These are phyloP conservation scores for Craterostigma plantagineum DNA, from an alignment of 257 asterid genomes.

Conservation along the genomic window DNA sequence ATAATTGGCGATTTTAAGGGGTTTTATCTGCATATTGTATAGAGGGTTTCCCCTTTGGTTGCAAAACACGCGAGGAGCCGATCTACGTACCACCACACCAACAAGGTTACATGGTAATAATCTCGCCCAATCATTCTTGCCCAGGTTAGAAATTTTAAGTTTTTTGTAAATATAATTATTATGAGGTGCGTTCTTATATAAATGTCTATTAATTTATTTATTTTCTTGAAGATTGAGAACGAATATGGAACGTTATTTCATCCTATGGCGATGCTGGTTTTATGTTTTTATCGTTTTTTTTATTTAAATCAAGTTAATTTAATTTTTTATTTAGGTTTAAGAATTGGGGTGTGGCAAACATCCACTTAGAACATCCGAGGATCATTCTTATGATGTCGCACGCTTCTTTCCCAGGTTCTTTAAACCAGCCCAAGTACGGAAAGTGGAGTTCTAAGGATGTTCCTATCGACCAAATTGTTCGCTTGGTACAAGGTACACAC, in stretches of 20 bases:
- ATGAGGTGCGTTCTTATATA: too few species aligned
- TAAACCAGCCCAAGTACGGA: too few species aligned
- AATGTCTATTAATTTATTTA: too few species aligned
- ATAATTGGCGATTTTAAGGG: background rate
- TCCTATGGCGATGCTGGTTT: slow-evolving; percentile 52
- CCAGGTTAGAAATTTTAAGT: too few species aligned
- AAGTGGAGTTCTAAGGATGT: too few species aligned
- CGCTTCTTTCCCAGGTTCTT: too few species aligned
- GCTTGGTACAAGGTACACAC: too few species aligned
- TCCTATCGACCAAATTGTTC: too few species aligned
- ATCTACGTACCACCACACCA: slow-evolving; percentile 51
- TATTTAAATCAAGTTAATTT: background rate
- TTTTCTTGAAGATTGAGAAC: slow-evolving; percentile 35
- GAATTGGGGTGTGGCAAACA: slow-evolving; percentile 47
- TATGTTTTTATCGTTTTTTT: background rate
- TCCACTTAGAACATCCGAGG: slow-evolving; percentile 56
- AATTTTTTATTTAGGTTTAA: slow-evolving; percentile 26
- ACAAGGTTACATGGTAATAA: slow-evolving; percentile 20
- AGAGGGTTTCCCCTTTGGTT: slow-evolving; percentile 83
- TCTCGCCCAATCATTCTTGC: slow-evolving; percentile 60
- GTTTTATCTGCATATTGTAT: slow-evolving; percentile 5
- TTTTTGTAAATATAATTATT: too few species aligned
- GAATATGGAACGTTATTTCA: slow-evolving; percentile 50
- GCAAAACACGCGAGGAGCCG: slow-evolving; percentile 37
- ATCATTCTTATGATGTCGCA: slow-evolving; percentile 60